phyloP scores from a whole-genome alignment of 1,284 basidiomycete genomes.

The Thecaphora thlaspeos region DNA sequence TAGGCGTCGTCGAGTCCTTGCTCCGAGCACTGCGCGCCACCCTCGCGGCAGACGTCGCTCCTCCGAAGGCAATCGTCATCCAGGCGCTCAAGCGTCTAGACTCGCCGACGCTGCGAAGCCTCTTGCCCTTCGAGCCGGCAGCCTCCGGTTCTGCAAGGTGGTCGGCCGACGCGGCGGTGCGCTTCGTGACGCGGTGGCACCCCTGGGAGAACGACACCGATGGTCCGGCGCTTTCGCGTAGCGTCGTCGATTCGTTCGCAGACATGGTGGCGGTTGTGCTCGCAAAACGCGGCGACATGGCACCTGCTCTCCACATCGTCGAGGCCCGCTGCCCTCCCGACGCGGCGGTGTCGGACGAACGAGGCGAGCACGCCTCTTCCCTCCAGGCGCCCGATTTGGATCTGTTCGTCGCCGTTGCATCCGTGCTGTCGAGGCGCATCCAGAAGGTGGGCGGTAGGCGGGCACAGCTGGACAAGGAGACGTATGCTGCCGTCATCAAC shows the following conservation, averaged over 20 bases:
- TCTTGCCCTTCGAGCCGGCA: constrained; percentile 19
- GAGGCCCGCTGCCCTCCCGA: constrained; percentile 1
- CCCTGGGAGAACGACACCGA: constrained; percentile 19
- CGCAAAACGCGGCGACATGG: constrained; percentile 20
- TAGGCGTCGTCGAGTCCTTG: constrained; percentile 11
- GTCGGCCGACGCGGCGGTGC: background rate
- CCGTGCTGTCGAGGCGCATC: constrained; percentile 18
- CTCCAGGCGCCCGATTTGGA: constrained; percentile 13
- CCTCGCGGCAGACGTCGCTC: constrained; percentile 6
- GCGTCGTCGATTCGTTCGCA: constrained; percentile 17
- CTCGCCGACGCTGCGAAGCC: constrained; percentile 22
- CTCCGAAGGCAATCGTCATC: constrained; percentile 18
- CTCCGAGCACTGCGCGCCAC: constrained; percentile 23
- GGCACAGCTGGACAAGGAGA: constrained; percentile 9
- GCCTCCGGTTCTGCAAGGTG: background rate
- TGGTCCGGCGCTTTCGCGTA: constrained; percentile 4
- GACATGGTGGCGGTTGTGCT: constrained; percentile 27
- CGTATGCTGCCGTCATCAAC: constrained; percentile 11
- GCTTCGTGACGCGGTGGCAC: constrained; percentile 20
- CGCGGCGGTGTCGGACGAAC: too few relatives aligned
- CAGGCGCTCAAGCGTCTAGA: constrained; percentile 20
- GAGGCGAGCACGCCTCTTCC: background rate
- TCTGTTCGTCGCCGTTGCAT: constrained; percentile 16
- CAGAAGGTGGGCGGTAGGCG: background rate
- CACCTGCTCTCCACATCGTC: constrained; percentile 23